Base-by-base conservation (phyloP, 2,329 filamentous ascomycete genomes). In the Venturia effusa region DNA sequence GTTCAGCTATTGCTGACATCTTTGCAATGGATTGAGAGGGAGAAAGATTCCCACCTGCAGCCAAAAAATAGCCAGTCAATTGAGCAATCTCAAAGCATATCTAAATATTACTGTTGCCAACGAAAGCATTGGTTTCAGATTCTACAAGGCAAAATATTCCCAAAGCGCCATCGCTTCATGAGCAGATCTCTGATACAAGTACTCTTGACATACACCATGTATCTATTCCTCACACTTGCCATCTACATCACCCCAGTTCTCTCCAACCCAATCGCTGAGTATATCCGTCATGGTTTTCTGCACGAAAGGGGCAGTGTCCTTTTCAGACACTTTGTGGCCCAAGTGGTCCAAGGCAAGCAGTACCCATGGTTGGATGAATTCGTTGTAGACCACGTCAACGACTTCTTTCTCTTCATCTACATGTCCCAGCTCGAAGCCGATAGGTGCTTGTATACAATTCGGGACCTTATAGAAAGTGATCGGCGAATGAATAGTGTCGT, bases 351-450 rank as follows among this genome's bases (percentile, higher is more conserved):
- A 78, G 2, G 91, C 92, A 13, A 88, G 77, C 22, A 96, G 75
- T 45, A 97, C 78, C 83, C 89, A 95, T 11, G 86, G 86, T 75
- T 94, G 83, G 41, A 97, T 86, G 73, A 97, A 99, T 72, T 96
- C 92, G 65, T 96, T 84, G 72, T 95, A 99, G 17, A 97, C 86
- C 8, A 99, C 74, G 73, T 97, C 93, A 0, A 99, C 91, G 19
- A 83, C 78, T 8, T 72, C 67, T 24, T 72, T 43, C 7, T 62
- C 19, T 17, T 60, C 62, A 22, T 65, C 66, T 41, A 67, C 68
- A 13, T 67, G 59, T 11, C 75, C 69, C 0, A 71, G 66, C 1
- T 86, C 81, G 69, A 95, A 89, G 1, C 75, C 79, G 68, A 88
- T 82, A n/a, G 62, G 27, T 55, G 62, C 41, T 73, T 93, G 88